Evolutionary conservation across 306 rosid species (phyloP), one percentile per base, ranked within the genome.

Genomic region (Sechiopsis laciniata): DNA sequence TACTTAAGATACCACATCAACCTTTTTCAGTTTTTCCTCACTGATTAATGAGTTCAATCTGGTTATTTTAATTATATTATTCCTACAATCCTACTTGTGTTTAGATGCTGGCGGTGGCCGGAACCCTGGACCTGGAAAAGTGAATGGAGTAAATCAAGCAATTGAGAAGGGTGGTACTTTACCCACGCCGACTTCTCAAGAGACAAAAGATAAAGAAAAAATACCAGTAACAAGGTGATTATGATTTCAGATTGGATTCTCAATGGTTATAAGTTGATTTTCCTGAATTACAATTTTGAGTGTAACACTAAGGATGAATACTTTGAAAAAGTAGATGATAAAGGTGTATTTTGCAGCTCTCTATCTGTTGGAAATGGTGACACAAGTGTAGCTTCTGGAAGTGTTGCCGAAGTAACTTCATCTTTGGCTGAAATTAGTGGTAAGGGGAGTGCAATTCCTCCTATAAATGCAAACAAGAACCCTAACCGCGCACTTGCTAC

Each of bases 91-190:
- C 62, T 73, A 68, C 48, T 82, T 76, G 46, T 40, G 46, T 6
- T 6, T 9, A 93, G 98, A 89, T 85, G 80, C 88, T 77, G 87
- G 80, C 37, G 84, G 87, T 71, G 83, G 92, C 84, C 87, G 91
- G 84, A 84, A 63, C 76, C 72, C 88, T 77, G 88, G 85, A 74
- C 64, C 84, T 53, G 89, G 85, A 63, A 89, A 84, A 71, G 92
- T 85, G 78, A 86, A 79, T 85, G 97, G 97, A 72, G 61, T 79
- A 60, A 84, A 71, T 80, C 95, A 80, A 85, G 80, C 76, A 54
- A 76, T 76, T 53, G 99, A 86, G 85, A 91, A 87, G 84, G 80
- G 76, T 73, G 46, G 71, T 75, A 73, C 57, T 71, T 82, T 78
- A n/a, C 77, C 82, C 76, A 56, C 77, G 77, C 76, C 85, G 48